Conservation (phyloP, 495 filamentous ascomycete species). For the Cryomyces minteri region DNA sequence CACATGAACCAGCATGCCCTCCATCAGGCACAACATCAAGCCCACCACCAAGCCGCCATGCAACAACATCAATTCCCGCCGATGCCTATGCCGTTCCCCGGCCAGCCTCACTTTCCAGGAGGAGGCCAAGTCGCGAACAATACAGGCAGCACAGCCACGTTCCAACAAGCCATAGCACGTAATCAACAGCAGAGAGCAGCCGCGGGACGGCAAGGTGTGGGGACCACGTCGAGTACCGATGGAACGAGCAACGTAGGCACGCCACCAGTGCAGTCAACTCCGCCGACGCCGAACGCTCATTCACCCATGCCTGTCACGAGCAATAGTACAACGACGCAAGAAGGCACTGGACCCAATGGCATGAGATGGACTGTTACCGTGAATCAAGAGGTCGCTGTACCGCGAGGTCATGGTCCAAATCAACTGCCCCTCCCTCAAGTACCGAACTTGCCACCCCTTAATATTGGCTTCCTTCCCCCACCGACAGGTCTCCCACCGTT, state of each 20-base stretch:
- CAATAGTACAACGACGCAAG: conserved; percentile 5
- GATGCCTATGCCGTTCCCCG: not conserved
- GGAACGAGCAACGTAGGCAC: not conserved
- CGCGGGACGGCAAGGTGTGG: conserved; percentile 7
- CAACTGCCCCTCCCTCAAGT: too few relatives aligned
- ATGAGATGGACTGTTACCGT: conserved; percentile 11
- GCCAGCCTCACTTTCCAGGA: not conserved
- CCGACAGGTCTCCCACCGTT: too few relatives aligned
- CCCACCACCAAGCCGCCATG: not conserved
- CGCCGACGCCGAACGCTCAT: conserved; percentile 2
- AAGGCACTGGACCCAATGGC: conserved; percentile 12
- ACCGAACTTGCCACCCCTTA: too few relatives aligned
- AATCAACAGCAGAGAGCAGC: conserved; percentile 10
- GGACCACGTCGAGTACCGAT: not conserved
- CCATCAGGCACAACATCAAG: conserved; percentile 6
- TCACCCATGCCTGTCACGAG: not conserved
- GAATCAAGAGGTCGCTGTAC: not conserved
- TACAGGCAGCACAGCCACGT: not conserved
- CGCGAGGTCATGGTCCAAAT: too few relatives aligned
- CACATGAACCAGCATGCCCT: conserved; percentile 4
- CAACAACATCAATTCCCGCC: not conserved
- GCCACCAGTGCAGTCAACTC: not conserved
- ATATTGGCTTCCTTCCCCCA: too few relatives aligned
- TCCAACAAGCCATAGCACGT: conserved; percentile 2
- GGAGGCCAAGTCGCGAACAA: not conserved